Evolutionary conservation across 192 early-diverging fungal species (phyloP), one percentile per base, ranked within the genome.

Genomic region (Oehlia diaphana): DNA sequence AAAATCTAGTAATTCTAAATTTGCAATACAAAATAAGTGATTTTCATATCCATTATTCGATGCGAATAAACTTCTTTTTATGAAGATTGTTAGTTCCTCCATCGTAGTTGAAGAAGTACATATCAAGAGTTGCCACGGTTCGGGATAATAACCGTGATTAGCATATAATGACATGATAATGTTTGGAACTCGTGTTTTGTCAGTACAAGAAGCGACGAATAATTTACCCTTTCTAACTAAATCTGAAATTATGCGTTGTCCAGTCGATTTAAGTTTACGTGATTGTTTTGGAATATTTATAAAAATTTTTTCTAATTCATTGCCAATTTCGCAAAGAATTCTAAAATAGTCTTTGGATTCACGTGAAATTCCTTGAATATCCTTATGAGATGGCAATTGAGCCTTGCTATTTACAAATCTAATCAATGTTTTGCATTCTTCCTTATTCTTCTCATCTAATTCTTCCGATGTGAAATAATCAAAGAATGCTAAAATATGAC

Each of bases 11-110:
- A 79, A 39, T 26, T 79, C 78, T 62, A 79, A 53, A 35, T 69
- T 72, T 21, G 69, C 78, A 28, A 79, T 74, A 31, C 78, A 79
- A n/a, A 79, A 79, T 21, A 79, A 61, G 8, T 79, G 78, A 39
- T 49, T 26, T 13, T 78, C 61, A 58, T 75, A 75, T 61, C 61
- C 61, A 75, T 75, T 75, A 53, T 12, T 75, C 14, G 74, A 14
- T n/a, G 74, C 74, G 16, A 75, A 79, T 12, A 79, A 79, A 44
- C 78, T 77, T 26, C 78, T 69, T 72, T 73, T 79, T 21, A 75
- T 58, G 10, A 79, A 72, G 14, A 73, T 31, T 5, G 67, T 74
- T 8, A 79, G 28, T 49, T 80, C 79, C 26, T 80, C 79, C 6
- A 44, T 63, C 19, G 79, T 80, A 39, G 79, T 80, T 37, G 79